Evolutionary conservation across 2,329 filamentous ascomycete species (phyloP), one percentile per base, ranked within the genome.

Genomic region (Zasmidium citrigriseum): DNA sequence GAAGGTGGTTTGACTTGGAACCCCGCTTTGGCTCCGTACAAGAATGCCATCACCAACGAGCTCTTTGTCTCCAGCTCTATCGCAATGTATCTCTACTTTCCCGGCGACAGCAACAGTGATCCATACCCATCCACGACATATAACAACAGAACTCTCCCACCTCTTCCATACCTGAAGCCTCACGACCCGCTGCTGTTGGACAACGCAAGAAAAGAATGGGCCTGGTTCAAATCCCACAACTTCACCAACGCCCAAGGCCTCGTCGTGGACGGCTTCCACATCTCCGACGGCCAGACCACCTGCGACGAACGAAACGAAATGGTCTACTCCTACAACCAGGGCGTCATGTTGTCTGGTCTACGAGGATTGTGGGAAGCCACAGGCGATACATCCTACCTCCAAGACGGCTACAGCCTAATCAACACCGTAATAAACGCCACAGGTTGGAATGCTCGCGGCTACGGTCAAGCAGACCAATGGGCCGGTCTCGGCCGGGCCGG

Each of bases 271-370:
- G 93, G 93, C 11, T 98, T 91, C 71, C 93, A 98, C 73, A 89
- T 98, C 68, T 84, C 80, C 14, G 85, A 85, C 22, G 89, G 76
- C 51, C 75, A 76, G 48, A 71, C 76, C 23, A 83, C 62, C 10
- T 73, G 93, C 73, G 90, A 97, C 70, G 73, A 84, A 51, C 85
- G 92, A 50, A 90, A 96, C 73, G 86, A 93, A 66, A 93, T 92
- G 87, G 89, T 96, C 9, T 96, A 93, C 75, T 96, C 93, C 0
- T 98, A 98, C 78, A 98, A 98, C 75, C 93, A 98, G 74, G 93
- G 93, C 23, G 91, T 98, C 3, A 70, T 98, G 1, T 83, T 98
- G 16, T 93, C 91, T 2, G 93, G 92, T 5, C 84, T 92, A 52
- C 85, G 91, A 27, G 89, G 88, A 0, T 81, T 98, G 0, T 97